Evolutionary conservation across 257 asterid species (phyloP), one percentile per base, ranked within the genome.

Genomic region (Parsonsia alboflavescens): DNA sequence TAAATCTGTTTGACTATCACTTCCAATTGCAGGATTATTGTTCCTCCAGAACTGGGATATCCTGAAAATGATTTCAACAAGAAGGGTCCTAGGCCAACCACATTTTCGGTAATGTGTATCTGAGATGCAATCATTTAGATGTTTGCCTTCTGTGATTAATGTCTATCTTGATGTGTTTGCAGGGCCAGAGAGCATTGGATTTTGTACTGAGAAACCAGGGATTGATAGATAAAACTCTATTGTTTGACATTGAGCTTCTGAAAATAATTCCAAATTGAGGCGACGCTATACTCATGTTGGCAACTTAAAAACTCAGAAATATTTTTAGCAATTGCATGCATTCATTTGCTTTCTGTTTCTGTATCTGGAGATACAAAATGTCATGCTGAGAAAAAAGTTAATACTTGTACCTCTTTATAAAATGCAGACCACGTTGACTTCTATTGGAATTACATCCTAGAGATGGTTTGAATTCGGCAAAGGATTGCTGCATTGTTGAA

Each of bases 131-230:
- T 42, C 46, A 22, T 21, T 26, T 6, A 21, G 36, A 12, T 22
- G 56, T 9, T 24, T 68, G 73, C 33, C 63, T 50, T 52, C 36
- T 16, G 24, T 39, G 26, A 53, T 17, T 21, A 17, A 4, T 73
- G 17, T 46, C 59, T 58, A 74, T 49, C 72, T 30, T n/a, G 61
- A 24, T 69, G 28, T 68, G 49, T n/a, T 11, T 84, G 44, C 88
- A 94, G 99, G 99, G 99, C 30, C 99, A 94, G 82, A 86, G 99
- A 85, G 98, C 99, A 26, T 74, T 94, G 87, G 95, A 86, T 79
- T 94, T 94, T 87, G 99, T 94, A 73, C 74, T 92, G 84, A 82
- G 90, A 86, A 94, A 94, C 85, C 97, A 92, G 83, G 99, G 99
- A 70, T 81, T 94, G 84, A 94, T 94, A 64, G 98, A 94, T 76